Base-by-base conservation (phyloP, 345 rosid genomes). In the Alliaria petiolata region DNA sequence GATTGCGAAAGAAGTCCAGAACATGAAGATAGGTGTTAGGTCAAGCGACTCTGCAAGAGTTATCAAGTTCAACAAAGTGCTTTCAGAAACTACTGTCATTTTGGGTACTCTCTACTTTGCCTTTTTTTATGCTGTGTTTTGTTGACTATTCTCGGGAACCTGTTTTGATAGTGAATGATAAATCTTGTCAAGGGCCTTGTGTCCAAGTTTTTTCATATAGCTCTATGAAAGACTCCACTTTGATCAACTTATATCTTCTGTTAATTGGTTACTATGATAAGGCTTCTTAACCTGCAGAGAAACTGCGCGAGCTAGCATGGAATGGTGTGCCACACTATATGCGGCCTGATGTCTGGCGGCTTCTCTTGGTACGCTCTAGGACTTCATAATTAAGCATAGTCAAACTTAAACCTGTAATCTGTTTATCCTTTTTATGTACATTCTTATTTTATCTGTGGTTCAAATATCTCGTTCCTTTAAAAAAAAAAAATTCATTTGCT, bases 251-350 rank as follows among this genome's bases (percentile, higher is more conserved):
- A 4, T 13, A 8, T 30, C 49, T 73, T 62, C 14, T 67, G 31
- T 72, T 14, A 3, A 16, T 46, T 56, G 30, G 30, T 38, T 42
- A 19, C 15, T 71, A 25, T 60, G 67, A 2, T 19, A 8, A 28
- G 46, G 46, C 30, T 61, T 31, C 12, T 60, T 20, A 2, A 60
- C 73, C 4, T 79, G 79, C 83, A 95, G 99, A 95, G 59, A 88
- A 83, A 74, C 77, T 95, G 79, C 96, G 93, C 2, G 97, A 89
- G 75, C 69, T 95, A 68, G 91, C 97, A 35, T 95, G 99, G 99
- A 95, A 93, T 86, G 97, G 99, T 77, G 76, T 95, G 33, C 97
- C 99, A 65, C 86, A 91, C 58, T 87, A 89, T 56, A 91, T 91
- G 96, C 89, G 99, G 14, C 95, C 97, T 26, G 81, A 75, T 15